Percentiles rank a stretch among this genome's conserved stretches.
These are phyloP conservation scores for Calonectria naviculata DNA, from an alignment of 2,329 filamentous ascomycete species.

Conservation along the genomic window DNA sequence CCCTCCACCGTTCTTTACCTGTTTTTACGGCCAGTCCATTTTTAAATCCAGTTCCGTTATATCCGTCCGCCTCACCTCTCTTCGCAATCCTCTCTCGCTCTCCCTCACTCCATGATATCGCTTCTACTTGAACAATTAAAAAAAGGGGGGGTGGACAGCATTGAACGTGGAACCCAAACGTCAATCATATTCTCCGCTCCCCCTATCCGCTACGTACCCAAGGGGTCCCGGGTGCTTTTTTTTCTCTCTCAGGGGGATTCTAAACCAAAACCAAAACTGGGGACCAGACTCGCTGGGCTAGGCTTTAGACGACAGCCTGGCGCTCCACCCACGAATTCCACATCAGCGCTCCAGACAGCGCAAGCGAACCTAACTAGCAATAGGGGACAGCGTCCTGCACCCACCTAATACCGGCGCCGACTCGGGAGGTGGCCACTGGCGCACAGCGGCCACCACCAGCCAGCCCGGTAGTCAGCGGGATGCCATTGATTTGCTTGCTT, in stretches of 20 bases:
- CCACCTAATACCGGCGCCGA: constrained; percentile 1
- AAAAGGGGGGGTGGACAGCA: not conserved
- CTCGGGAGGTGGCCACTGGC: not conserved
- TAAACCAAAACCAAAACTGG: constrained; percentile 2
- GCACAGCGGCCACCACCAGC: not conserved
- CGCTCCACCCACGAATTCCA: constrained; percentile 7
- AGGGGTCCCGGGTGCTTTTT: not conserved
- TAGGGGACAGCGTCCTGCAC: not conserved
- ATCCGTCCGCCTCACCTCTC: not conserved
- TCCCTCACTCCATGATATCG: not conserved
- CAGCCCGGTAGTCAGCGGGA: constrained; percentile 4
- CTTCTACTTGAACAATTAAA: not conserved
- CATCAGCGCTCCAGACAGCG: constrained; percentile 3
- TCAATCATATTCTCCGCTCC: constrained; percentile 6
- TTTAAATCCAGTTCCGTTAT: not conserved
- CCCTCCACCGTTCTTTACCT: not conserved
- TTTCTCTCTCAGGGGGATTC: constrained; percentile 1
- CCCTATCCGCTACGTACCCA: constrained; percentile 3
- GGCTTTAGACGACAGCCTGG: constrained; percentile 1
- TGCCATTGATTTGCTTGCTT: constrained; percentile 5
- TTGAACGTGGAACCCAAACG: not conserved
- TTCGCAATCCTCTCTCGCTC: not conserved
- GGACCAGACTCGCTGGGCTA: not conserved
- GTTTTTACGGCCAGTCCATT: not conserved
- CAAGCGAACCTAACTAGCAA: constrained; percentile 6